Conservation (phyloP, 2,329 filamentous ascomycete genomes). For the Penicillium sp. region DNA sequence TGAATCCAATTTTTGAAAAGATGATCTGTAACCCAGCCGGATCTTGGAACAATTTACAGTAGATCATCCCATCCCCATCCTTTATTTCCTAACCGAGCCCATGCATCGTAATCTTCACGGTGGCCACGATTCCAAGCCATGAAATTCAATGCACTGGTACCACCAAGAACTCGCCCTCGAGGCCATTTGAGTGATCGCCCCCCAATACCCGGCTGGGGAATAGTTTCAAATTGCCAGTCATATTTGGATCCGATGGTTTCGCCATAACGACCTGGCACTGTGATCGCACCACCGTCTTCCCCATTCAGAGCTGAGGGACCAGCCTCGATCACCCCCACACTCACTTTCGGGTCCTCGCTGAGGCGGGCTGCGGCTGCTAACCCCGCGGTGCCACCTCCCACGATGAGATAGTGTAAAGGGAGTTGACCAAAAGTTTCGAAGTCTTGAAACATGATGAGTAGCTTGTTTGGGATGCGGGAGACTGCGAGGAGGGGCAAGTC, state of each 20-base stretch:
- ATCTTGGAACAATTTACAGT: conserved; percentile 15
- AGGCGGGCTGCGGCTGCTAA: conserved; percentile 15
- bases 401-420: conserved; percentile 15
- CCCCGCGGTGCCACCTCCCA: conserved; percentile 20
- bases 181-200: conserved; percentile 24
- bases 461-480: neutral
- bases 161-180: conserved; percentile 41
- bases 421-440: neutral
- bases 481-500: neutral
- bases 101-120: conserved; percentile 40
- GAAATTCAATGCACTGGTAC: conserved; percentile 42
- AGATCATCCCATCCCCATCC: conserved; percentile 39
- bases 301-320: conserved; percentile 38
- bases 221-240: conserved; percentile 44
- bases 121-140: conserved; percentile 37
- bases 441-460: neutral
- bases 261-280: conserved; percentile 30
- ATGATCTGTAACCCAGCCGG: neutral
- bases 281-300: conserved; percentile 36
- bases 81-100: conserved; percentile 39
- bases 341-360: conserved; percentile 49
- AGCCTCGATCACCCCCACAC: conserved; percentile 56
- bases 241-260: conserved; percentile 30
- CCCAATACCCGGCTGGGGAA: conserved; percentile 33
- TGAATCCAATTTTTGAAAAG: neutral